Conservation (phyloP, 257 asterid species). For the Solanum boliviense region DNA sequence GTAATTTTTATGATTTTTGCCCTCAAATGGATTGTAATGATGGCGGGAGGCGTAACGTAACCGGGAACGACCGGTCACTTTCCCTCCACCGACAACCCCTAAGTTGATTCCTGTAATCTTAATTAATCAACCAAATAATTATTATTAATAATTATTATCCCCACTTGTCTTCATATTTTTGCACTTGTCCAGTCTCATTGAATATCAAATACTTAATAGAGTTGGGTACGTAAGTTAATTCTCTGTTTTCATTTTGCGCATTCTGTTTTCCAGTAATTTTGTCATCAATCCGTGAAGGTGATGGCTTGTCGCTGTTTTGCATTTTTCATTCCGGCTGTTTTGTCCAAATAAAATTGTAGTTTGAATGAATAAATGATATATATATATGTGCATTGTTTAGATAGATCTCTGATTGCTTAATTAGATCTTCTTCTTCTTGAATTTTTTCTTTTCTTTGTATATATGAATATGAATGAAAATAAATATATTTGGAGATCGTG, state of each 20-base stretch:
- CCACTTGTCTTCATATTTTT: not conserved
- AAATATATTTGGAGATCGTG: not conserved
- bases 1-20: too few species aligned
- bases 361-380: not conserved
- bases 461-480: not conserved
- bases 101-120: not conserved
- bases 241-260: not conserved
- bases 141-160: not conserved
- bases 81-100: conserved; percentile 52
- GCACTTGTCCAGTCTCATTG: not conserved
- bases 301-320: not conserved
- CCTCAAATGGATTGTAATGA: not conserved
- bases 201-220: not conserved
- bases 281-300: not conserved
- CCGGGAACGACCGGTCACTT: conserved; percentile 55
- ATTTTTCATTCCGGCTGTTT: not conserved
- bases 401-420: not conserved
- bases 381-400: not conserved
- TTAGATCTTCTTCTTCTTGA: conserved; percentile 20
- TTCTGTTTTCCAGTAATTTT: not conserved
- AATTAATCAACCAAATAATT: not conserved
- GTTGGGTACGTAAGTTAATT: not conserved
- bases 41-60: conserved; percentile 44
- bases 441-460: not conserved
- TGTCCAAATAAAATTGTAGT: not conserved